Conservation (phyloP, 768 basidiomycete species). For the Serpula lacrymans region DNA sequence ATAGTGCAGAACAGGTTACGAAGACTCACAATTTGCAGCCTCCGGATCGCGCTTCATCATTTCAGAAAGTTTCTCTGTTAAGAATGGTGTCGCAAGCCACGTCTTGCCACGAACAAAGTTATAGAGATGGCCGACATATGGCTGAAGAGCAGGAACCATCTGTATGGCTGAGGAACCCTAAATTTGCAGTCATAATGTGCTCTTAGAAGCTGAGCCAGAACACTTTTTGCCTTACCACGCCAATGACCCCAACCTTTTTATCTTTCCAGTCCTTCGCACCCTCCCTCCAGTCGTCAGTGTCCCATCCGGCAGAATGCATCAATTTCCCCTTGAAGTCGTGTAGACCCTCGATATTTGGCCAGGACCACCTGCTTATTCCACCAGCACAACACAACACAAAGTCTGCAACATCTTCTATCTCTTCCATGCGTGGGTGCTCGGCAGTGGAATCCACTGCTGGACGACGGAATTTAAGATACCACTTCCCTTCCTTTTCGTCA, state of each 20-base stretch:
- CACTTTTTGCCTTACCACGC: too few relatives aligned
- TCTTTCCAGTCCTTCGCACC: constrained; percentile 46
- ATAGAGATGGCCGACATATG: constrained; percentile 43
- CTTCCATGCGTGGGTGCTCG: constrained; percentile 29
- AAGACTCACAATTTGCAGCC: constrained; percentile 41
- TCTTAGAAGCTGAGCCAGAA: constrained; percentile 9
- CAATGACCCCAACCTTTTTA: constrained; percentile 56
- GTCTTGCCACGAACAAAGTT: constrained; percentile 62
- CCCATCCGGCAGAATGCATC: constrained; percentile 63
- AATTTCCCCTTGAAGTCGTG: constrained; percentile 53
- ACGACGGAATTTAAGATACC: constrained; percentile 49
- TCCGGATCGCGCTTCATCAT: constrained; percentile 34
- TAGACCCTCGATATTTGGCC: constrained; percentile 64
- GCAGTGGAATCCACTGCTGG: constrained; percentile 13
- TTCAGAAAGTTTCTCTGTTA: constrained; percentile 35
- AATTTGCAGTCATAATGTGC: background rate
- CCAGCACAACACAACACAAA: constrained; percentile 57
- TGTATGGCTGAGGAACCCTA: constrained; percentile 65
- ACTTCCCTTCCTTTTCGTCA: constrained; percentile 48
- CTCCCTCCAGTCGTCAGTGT: constrained; percentile 42
- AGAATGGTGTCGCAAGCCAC: constrained; percentile 50
- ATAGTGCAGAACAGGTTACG: background rate
- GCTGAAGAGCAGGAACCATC: constrained; percentile 55
- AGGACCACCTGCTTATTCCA: constrained; percentile 53
- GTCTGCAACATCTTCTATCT: constrained; percentile 53